Evolutionary conservation across 495 filamentous ascomycete species (phyloP), one percentile per base, ranked within the genome.

Genomic region (Hypoxylon intermedium): DNA sequence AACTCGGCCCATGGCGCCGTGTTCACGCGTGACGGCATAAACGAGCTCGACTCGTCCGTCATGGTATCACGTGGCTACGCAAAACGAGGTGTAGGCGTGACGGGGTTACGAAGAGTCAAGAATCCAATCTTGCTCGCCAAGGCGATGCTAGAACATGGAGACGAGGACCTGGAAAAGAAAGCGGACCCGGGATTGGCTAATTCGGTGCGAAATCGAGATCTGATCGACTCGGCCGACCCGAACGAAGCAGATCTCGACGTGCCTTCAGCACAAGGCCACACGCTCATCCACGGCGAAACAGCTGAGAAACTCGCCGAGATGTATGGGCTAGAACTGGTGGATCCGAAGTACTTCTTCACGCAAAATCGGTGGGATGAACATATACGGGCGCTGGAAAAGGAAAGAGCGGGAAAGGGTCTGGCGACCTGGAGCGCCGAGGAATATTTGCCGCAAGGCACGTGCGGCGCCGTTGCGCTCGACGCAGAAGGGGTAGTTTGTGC

Each of bases 31-130:
- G 86, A 86, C 44, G 92, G 92, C 6, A 84, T 83, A 51, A 92
- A 90, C 72, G 92, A 96, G 72, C 85, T 96, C 62, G 92, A 97
- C 72, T 88, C 92, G 23, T 89, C 85, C n/a, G 82, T 97, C 20
- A 97, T 97, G 93, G 89, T 94, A 0, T 86, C 87, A 3, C 76
- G 78, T n/a, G 87, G 86, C 1, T 72, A 76, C 33, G 83, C 84
- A 21, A 97, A 96, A 74, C 81, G 90, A 19, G 90, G 86, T 13
- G 88, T 87, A 0, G 90, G 88, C 9, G 83, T 91, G 6, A 91
- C 89, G 69, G 81, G 89, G 4, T 62, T 97, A 15, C 79, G 80
- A 19, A 82, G 78, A 18, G 87, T 93, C 11, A 88, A 87, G 67
- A 92, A 96, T 62, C 92, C 92, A 0, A 88, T 97, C 38, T 74